Evolutionary conservation across 1,139 yeast species (phyloP).

Genomic region (Pichia sorboxylosa): DNA sequence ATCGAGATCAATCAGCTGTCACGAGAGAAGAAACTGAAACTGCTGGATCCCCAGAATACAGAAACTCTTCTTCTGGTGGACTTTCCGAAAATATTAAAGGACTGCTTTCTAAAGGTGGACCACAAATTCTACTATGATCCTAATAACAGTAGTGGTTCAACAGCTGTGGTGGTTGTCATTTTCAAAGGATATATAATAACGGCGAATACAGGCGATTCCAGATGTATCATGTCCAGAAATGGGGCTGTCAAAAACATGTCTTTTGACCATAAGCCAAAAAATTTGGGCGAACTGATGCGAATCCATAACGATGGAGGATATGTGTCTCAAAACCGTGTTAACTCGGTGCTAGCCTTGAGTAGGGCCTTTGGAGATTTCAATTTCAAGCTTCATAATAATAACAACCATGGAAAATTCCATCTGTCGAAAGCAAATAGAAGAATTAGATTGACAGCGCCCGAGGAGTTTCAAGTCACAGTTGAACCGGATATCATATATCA

Average conservation of each 20-base stretch:
- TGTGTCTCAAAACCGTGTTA: constrained; percentile 56
- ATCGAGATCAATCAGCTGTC: constrained; percentile 14
- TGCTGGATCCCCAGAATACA: constrained; percentile 8
- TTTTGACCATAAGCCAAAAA: constrained; percentile 68
- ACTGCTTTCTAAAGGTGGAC: constrained; percentile 49
- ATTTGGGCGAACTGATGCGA: constrained; percentile 63
- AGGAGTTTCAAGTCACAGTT: constrained; percentile 43
- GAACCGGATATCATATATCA: constrained; percentile 61
- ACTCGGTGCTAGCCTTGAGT: constrained; percentile 60
- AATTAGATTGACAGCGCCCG: constrained; percentile 27
- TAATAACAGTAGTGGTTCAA: constrained; percentile 51
- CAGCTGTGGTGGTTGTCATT: constrained; percentile 48
- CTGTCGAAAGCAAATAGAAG: constrained; percentile 21
- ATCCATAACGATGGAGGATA: constrained; percentile 68
- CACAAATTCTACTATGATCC: constrained; percentile 33
- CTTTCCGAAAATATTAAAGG: constrained; percentile 31
- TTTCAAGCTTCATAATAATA: constrained; percentile 34
- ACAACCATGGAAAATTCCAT: constrained; percentile 20
- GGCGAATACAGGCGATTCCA: constrained; percentile 67
- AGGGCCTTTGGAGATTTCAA: constrained; percentile 71
- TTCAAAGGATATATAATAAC: constrained; percentile 42
- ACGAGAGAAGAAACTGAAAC: constrained; percentile 8
- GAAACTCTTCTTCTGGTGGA: constrained; percentile 16
- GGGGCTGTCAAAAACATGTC: constrained; percentile 52
- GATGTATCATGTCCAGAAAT: constrained; percentile 45